Conservation (phyloP, 352 stramenopile species). For the Pythium folliculosum region DNA sequence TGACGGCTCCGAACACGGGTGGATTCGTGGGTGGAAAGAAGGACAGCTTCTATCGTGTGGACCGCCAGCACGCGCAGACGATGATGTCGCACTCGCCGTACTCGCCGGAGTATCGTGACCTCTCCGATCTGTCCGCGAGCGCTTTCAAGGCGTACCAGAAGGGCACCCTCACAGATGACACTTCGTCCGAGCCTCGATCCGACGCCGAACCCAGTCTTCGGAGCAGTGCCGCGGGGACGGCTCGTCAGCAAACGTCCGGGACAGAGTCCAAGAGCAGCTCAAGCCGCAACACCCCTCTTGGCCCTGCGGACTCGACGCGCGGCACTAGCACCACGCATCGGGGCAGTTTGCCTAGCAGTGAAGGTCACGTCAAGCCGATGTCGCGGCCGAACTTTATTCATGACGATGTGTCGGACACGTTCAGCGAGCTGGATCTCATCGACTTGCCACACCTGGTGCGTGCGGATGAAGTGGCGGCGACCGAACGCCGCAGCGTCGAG, state of each 20-base stretch:
- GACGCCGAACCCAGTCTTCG: slow-evolving; percentile 24
- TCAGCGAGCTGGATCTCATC: slow-evolving; percentile 74
- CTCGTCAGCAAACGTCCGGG: slow-evolving; percentile 18
- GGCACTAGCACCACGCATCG: slow-evolving; percentile 14
- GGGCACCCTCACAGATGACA: slow-evolving; percentile 28
- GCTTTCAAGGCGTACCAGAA: slow-evolving; percentile 67
- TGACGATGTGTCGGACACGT: slow-evolving; percentile 64
- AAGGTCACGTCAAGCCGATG: slow-evolving; percentile 14
- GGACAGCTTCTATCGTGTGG: neutral
- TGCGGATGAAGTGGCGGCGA: slow-evolving; percentile 40
- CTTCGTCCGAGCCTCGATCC: slow-evolving; percentile 24
- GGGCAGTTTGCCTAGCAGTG: slow-evolving; percentile 36
- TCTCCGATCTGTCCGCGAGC: slow-evolving; percentile 65
- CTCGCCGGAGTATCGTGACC: slow-evolving; percentile 45
- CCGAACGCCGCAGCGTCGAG: slow-evolving; percentile 18
- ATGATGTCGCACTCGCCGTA: slow-evolving; percentile 11
- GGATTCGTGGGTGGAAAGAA: neutral
- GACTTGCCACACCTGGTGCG: slow-evolving; percentile 75
- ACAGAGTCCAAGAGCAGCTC: slow-evolving; percentile 24
- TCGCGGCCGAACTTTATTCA: slow-evolving; percentile 54
- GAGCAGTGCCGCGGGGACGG: slow-evolving; percentile 23
- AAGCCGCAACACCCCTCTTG: slow-evolving; percentile 20
- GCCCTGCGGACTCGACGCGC: slow-evolving; percentile 2
- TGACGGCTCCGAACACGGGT: neutral
- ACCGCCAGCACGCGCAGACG: slow-evolving; percentile 26